These are phyloP conservation scores for Blechomonas ayalai DNA, from an alignment of 208 protist genomes.

Conservation along the genomic window DNA sequence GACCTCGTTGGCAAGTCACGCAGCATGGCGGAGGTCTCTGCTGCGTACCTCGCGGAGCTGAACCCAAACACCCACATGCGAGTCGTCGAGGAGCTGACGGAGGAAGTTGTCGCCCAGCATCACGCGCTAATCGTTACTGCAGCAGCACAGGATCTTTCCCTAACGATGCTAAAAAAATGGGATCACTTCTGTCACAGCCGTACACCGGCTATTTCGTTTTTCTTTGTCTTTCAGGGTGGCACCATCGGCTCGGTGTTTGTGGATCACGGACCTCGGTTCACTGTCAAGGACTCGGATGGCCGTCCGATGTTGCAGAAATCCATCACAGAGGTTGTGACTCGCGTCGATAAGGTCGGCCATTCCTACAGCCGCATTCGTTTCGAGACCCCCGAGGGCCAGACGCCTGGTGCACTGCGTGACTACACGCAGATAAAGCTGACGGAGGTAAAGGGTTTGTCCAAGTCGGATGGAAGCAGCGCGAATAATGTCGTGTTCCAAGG, in stretches of 20 bases:
- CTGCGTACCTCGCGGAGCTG: slow-evolving; percentile 68
- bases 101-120: slow-evolving; percentile 37
- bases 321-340: slow-evolving; percentile 47
- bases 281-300: slow-evolving; percentile 79
- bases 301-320: slow-evolving; percentile 74
- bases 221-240: slow-evolving; percentile 66
- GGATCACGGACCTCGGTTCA: slow-evolving; percentile 68
- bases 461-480: slow-evolving; percentile 47
- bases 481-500: slow-evolving; percentile 64
- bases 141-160: slow-evolving; percentile 53
- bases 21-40: slow-evolving; percentile 53
- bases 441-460: slow-evolving; percentile 65
- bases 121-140: slow-evolving; percentile 71
- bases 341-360: slow-evolving; percentile 47
- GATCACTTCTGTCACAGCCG: slow-evolving; percentile 66
- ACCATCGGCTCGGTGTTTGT: slow-evolving; percentile 72
- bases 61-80: slow-evolving; percentile 84
- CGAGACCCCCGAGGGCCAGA: slow-evolving; percentile 82
- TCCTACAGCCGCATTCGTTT: slow-evolving; percentile 70
- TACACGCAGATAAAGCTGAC: slow-evolving; percentile 83
- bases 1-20: slow-evolving; percentile 33
- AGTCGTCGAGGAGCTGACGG: slow-evolving; percentile 40
- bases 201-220: slow-evolving; percentile 59
- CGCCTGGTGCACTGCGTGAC: slow-evolving; percentile 66
- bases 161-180: slow-evolving; percentile 62